Evolutionary conservation across 108 stramenopile genomes (phyloP).

Genomic region (Skeletonema marinoi): DNA sequence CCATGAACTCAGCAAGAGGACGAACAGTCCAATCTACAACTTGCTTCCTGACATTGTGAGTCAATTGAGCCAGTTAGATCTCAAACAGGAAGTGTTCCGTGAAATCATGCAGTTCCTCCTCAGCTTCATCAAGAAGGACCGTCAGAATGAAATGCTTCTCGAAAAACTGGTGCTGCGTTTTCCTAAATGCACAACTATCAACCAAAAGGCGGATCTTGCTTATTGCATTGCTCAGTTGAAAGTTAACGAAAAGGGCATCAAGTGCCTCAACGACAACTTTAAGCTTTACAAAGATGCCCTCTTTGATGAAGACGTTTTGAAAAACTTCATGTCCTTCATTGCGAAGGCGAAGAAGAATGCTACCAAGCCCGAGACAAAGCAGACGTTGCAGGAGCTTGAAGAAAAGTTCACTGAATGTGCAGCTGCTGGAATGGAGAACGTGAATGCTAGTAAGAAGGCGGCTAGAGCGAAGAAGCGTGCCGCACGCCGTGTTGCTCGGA

Average conservation of each 20-base stretch:
- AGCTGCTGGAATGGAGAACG: conserved; percentile 62
- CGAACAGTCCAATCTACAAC: conserved; percentile 98
- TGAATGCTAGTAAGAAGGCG: conserved; percentile 71
- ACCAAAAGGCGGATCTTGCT: conserved; percentile 86
- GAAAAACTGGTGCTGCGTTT: conserved; percentile 94
- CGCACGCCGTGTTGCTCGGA: conserved; percentile 36
- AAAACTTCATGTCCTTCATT: conserved; percentile 72
- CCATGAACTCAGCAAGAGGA: conserved; percentile 91
- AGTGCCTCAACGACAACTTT: conserved; percentile 85
- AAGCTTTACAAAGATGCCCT: conserved; percentile 91
- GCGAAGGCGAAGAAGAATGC: conserved; percentile 85
- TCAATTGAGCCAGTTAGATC: conserved; percentile 74
- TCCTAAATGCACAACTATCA: conserved; percentile 71
- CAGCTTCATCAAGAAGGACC: conserved; percentile 95
- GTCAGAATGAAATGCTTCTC: conserved; percentile 89
- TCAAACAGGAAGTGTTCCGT: conserved; percentile 81
- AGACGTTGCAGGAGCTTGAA: conserved; percentile 87
- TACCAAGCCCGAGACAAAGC: conserved; percentile 77
- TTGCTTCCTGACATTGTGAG: conserved; percentile 96
- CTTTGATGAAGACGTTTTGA: conserved; percentile 88
- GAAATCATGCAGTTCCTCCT: conserved; percentile 93
- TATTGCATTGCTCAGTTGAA: conserved; percentile 94
- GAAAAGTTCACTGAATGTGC: conserved; percentile 69
- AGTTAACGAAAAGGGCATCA: conserved; percentile 86
- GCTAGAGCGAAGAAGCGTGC: conserved; percentile 58